Conservation (phyloP, 2,329 filamentous ascomycete species). For the Niveomyces coronatus region DNA sequence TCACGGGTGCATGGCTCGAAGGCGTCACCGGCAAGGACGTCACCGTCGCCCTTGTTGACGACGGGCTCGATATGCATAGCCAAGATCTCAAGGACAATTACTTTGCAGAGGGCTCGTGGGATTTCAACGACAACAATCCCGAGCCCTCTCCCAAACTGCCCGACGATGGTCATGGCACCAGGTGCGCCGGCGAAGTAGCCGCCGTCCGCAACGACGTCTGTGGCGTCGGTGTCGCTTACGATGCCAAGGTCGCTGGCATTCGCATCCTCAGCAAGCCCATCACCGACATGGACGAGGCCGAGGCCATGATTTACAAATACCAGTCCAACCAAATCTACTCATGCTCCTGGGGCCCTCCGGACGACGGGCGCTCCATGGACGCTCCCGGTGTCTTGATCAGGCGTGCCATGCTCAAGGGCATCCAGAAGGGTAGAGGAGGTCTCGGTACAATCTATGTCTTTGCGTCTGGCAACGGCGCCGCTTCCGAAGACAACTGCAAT, state of each 20-base stretch:
- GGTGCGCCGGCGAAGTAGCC: slow-evolving; percentile 88
- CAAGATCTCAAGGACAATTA: slow-evolving; percentile 89
- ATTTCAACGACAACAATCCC: slow-evolving; percentile 79
- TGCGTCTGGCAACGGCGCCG: slow-evolving; percentile 83
- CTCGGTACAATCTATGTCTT: slow-evolving; percentile 93
- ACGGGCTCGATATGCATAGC: slow-evolving; percentile 93
- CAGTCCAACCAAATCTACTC: slow-evolving; percentile 95
- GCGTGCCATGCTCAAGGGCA: slow-evolving; percentile 80
- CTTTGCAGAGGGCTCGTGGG: slow-evolving; percentile 83
- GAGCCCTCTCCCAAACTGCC: slow-evolving; percentile 73
- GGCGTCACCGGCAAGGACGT: slow-evolving; percentile 83
- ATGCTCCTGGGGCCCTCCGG: slow-evolving; percentile 94
- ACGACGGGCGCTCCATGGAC: slow-evolving; percentile 91
- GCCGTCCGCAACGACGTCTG: slow-evolving; percentile 90
- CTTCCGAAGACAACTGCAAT: slow-evolving; percentile 88
- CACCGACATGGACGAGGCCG: slow-evolving; percentile 82
- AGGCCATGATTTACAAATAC: slow-evolving; percentile 84
- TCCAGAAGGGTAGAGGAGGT: slow-evolving; percentile 76
- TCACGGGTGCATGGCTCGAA: slow-evolving; percentile 85
- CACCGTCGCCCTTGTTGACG: slow-evolving; percentile 90
- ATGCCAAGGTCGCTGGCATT: slow-evolving; percentile 80
- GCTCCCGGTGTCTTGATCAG: slow-evolving; percentile 81
- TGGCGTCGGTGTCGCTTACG: slow-evolving; percentile 90
- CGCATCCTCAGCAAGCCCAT: slow-evolving; percentile 89
- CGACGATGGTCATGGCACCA: slow-evolving; percentile 85